These are phyloP conservation scores for Ophiostoma triangulosporum DNA, from an alignment of 2,329 filamentous ascomycete species.

Conservation along the genomic window DNA sequence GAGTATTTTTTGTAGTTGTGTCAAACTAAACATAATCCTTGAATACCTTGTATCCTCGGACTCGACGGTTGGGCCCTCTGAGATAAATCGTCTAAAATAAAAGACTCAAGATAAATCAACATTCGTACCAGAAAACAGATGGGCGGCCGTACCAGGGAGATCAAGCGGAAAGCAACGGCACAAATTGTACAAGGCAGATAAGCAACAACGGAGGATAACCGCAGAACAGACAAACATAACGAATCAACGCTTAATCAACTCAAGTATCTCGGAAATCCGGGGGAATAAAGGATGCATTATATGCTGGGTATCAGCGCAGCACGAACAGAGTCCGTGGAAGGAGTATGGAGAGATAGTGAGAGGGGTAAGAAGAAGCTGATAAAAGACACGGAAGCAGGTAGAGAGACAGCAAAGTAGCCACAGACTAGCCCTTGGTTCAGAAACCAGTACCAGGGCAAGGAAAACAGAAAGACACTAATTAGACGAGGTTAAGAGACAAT, in stretches of 20 bases:
- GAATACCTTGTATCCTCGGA: no score
- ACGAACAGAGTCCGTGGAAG: constrained; percentile 9
- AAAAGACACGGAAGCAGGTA: neutral
- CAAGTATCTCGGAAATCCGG: constrained; percentile 8
- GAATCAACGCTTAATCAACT: constrained; percentile 10
- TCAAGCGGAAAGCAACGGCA: no score
- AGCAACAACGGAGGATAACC: neutral
- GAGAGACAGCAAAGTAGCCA: neutral
- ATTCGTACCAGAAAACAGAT: no score
- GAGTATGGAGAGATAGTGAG: constrained; percentile 12
- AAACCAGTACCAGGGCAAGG: neutral
- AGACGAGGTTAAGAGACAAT: neutral
- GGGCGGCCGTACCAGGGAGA: no score
- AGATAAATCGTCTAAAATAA: no score
- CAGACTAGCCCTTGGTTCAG: neutral
- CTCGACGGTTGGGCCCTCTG: no score
- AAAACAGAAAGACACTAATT: neutral
- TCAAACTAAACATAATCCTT: no score
- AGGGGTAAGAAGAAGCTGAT: neutral
- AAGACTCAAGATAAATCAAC: no score
- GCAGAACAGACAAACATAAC: neutral
- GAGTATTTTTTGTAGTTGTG: no score
- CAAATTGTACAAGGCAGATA: no score
- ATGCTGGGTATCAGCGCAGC: constrained; percentile 44
- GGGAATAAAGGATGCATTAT: constrained; percentile 31